A percentile compares a stretch with the other conserved stretches of the same genome.
Evolutionary conservation across 345 rosid species (phyloP).

Genomic region (Acer campestre): DNA sequence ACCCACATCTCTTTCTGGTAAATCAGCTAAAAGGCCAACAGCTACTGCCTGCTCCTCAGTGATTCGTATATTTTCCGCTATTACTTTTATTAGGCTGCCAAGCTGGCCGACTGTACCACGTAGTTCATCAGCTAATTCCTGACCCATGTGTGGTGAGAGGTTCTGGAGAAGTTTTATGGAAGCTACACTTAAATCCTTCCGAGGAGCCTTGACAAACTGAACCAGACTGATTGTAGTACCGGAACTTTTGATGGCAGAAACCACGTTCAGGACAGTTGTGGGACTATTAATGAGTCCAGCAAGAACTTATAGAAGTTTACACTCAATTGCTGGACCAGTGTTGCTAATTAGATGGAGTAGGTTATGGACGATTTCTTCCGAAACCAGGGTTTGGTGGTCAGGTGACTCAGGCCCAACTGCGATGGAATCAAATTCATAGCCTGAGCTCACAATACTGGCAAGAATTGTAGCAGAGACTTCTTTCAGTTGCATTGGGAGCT

Average conservation of each 20-base stretch:
- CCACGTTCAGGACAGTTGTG: slow-evolving; percentile 66
- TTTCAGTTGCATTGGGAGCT: slow-evolving; percentile 83
- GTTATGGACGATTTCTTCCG: no score
- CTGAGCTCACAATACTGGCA: slow-evolving; percentile 81
- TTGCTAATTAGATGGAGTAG: no score
- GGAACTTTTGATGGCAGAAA: slow-evolving; percentile 83
- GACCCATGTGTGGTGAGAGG: slow-evolving; percentile 81
- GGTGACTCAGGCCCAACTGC: slow-evolving; percentile 71
- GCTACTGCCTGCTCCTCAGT: slow-evolving; percentile 93
- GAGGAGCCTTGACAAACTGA: slow-evolving; percentile 90
- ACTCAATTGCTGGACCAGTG: no score
- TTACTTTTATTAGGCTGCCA: slow-evolving; percentile 34
- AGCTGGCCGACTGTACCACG: background rate
- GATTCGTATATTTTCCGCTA: slow-evolving; percentile 68
- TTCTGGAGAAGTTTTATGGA: slow-evolving; percentile 83
- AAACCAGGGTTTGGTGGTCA: slow-evolving; percentile 76
- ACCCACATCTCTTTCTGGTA: slow-evolving; percentile 91
- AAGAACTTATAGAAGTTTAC: no score
- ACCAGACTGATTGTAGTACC: slow-evolving; percentile 92
- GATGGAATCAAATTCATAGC: slow-evolving; percentile 67
- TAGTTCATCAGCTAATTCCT: slow-evolving; percentile 77
- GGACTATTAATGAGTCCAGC: no score
- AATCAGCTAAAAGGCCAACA: slow-evolving; percentile 87
- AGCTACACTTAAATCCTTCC: slow-evolving; percentile 74
- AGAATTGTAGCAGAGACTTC: slow-evolving; percentile 93